These are phyloP conservation scores for Pisolithus microcarpus DNA, from an alignment of 768 basidiomycete genomes.

Conservation along the genomic window DNA sequence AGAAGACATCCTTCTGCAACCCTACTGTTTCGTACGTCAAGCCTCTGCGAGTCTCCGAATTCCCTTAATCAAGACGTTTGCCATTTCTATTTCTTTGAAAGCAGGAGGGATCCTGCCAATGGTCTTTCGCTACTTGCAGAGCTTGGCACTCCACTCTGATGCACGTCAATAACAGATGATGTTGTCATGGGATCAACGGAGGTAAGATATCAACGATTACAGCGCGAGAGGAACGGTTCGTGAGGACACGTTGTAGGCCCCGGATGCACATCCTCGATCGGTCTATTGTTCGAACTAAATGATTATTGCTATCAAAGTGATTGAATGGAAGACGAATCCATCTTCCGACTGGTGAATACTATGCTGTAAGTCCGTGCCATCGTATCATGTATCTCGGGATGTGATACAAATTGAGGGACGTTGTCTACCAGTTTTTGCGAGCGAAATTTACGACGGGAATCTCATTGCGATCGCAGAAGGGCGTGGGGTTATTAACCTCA, in stretches of 20 bases:
- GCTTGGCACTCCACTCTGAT: neutral
- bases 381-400: neutral
- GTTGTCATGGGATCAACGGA: constrained; percentile 67
- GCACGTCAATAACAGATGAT: constrained; percentile 35
- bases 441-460: constrained; percentile 73
- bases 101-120: constrained; percentile 35
- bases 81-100: constrained; percentile 56
- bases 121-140: constrained; percentile 17
- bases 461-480: constrained; percentile 41
- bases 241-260: constrained; percentile 36
- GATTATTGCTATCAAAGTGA: neutral
- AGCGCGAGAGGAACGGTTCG: neutral
- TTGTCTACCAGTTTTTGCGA: constrained; percentile 69
- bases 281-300: constrained; percentile 57
- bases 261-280: constrained; percentile 47
- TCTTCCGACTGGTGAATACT: constrained; percentile 59
- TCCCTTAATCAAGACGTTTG: neutral
- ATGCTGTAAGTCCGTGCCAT: constrained; percentile 44
- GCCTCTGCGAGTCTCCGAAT: neutral
- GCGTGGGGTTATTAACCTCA: constrained; percentile 52
- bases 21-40: constrained; percentile 40
- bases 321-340: constrained; percentile 27
- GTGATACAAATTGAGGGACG: constrained; percentile 42
- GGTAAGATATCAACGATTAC: constrained; percentile 28
- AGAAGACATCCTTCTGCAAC: constrained; percentile 57